Evolutionary conservation across 805 yeast species (phyloP).

Genomic region (Myxozyma geophila): DNA sequence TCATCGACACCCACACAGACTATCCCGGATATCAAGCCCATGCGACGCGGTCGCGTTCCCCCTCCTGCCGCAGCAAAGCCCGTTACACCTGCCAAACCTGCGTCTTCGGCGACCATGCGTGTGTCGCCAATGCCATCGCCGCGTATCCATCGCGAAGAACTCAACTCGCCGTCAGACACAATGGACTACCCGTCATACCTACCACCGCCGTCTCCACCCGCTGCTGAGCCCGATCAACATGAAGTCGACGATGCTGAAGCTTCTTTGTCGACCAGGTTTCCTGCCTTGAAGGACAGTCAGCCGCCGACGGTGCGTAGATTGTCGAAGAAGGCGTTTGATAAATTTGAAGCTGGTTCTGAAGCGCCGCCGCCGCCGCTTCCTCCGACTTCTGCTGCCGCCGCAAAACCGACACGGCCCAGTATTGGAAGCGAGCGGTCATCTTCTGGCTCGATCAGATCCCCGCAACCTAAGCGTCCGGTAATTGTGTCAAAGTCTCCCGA

Average conservation of each 20-base stretch:
- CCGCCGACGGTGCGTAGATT: not conserved
- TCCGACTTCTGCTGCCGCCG: no score
- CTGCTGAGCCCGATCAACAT: constrained; percentile 4
- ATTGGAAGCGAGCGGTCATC: constrained; percentile 12
- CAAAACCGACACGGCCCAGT: constrained; percentile 9
- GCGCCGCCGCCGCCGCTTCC: not conserved
- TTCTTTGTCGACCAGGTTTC: constrained; percentile 14
- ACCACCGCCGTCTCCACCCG: constrained; percentile 24
- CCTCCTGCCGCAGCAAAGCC: constrained; percentile 21
- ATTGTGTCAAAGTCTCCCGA: constrained; percentile 5
- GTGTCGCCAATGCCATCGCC: constrained; percentile 7
- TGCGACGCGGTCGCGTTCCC: constrained; percentile 36
- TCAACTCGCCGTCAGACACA: constrained; percentile 19
- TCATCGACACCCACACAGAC: not conserved
- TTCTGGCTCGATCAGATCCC: constrained; percentile 12
- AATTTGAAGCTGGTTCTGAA: constrained; percentile 2
- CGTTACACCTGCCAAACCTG: not conserved
- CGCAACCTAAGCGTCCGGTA: constrained; percentile 25
- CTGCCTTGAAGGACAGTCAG: constrained; percentile 1
- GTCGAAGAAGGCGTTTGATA: constrained; percentile 12
- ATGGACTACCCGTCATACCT: constrained; percentile 22
- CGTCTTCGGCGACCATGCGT: not conserved
- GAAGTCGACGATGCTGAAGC: constrained; percentile 24
- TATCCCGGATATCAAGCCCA: constrained; percentile 33
- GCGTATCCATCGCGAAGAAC: not conserved